Evolutionary conservation across 75 land plant species (phyloP).

Genomic region (Ceratopteris richardii): DNA sequence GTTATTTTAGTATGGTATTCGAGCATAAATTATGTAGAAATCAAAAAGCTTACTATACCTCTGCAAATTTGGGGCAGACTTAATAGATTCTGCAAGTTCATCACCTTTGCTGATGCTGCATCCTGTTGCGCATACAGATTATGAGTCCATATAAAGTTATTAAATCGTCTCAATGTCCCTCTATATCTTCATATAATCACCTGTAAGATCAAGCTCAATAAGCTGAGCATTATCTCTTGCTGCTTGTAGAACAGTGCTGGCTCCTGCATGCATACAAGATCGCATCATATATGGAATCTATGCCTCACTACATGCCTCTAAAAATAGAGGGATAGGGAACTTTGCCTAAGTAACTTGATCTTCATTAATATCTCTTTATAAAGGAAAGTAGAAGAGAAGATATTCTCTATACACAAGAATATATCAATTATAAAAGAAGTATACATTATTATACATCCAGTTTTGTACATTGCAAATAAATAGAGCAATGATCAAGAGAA

Average conservation of each 20-base stretch:
- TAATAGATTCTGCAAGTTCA: conserved; percentile 28
- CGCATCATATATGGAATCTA: no score
- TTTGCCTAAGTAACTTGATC: no score
- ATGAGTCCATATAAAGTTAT: not conserved
- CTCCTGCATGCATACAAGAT: conserved; percentile 14
- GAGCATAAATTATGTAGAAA: not conserved
- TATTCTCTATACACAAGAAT: no score
- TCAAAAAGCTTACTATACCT: conserved; percentile 8
- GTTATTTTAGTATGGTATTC: not conserved
- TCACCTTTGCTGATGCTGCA: conserved; percentile 37
- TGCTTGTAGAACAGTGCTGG: conserved; percentile 13
- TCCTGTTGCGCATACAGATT: conserved; percentile 7
- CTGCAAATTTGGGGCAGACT: conserved; percentile 16
- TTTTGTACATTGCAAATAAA: no score
- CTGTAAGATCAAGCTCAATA: conserved; percentile 26
- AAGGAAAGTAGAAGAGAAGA: no score
- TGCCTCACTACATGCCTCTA: no score
- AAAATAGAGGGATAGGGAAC: no score
- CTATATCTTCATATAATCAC: conserved; percentile 10
- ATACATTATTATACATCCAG: no score
- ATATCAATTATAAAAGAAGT: no score
- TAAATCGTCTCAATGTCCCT: not conserved
- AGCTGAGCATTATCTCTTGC: conserved; percentile 19
- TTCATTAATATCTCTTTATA: no score
- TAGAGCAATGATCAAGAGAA: no score